Conservation (phyloP, 164 flowering plant genomes). For the Santalum album region DNA sequence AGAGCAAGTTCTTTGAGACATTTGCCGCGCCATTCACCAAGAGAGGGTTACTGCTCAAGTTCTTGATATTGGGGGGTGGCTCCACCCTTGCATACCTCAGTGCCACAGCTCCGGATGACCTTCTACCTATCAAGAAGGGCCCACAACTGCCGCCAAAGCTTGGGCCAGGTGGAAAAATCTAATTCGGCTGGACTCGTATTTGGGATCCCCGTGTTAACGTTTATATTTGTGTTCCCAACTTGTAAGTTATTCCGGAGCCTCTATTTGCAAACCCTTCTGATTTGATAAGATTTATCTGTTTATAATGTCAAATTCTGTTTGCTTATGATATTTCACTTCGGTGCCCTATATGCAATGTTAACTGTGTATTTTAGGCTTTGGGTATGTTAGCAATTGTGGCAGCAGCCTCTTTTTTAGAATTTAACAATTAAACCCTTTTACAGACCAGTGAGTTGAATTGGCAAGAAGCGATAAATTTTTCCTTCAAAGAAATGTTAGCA, state of each 20-base stretch:
- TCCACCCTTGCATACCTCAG: conserved; percentile 68
- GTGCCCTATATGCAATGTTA: no score
- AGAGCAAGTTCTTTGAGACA: conserved; percentile 99
- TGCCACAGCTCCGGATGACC: conserved; percentile 64
- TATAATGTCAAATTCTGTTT: no score
- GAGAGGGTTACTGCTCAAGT: conserved; percentile 90
- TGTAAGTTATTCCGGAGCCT: not conserved
- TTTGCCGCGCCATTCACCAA: conserved; percentile 97
- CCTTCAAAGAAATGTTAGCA: no score
- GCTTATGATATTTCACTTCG: no score
- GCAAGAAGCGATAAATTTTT: no score
- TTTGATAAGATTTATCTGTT: no score
- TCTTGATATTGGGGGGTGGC: conserved; percentile 90
- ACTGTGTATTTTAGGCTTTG: no score
- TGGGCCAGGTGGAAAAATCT: conserved; percentile 92
- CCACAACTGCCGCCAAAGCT: conserved; percentile 92
- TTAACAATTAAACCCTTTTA: no score
- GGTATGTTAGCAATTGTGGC: no score
- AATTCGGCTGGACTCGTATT: conserved; percentile 8
- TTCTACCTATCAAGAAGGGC: conserved; percentile 86
- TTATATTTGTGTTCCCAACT: conserved; percentile 12
- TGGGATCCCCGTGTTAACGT: conserved; percentile 9
- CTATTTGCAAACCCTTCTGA: no score
- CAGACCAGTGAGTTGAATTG: no score
- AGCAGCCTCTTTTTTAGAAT: no score